Percentiles rank a stretch among this genome's conserved stretches.
phyloP scores from a whole-genome alignment of 208 protist species.

The Crithidia brevicula region DNA sequence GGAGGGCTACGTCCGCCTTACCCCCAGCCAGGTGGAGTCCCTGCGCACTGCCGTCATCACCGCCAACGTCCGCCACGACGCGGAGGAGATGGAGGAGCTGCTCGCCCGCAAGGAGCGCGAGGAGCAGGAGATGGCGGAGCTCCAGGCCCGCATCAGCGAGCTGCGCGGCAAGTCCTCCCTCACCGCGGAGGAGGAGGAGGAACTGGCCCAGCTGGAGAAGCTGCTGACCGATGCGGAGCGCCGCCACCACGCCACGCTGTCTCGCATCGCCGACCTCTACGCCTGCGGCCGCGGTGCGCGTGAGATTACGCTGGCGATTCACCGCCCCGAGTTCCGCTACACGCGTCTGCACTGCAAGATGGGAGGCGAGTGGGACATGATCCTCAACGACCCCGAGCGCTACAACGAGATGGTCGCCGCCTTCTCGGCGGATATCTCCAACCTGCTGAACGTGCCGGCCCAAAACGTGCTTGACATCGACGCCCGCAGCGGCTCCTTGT shows the following conservation, averaged over 20 bases:
- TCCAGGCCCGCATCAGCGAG: conserved; percentile 54
- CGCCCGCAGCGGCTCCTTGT: conserved; percentile 42
- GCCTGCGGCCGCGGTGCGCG: conserved; percentile 61
- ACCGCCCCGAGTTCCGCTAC: conserved; percentile 49
- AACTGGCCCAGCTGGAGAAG: conserved; percentile 70
- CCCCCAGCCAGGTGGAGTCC: conserved; percentile 32
- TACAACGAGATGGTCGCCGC: conserved; percentile 45
- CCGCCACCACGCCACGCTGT: conserved; percentile 56
- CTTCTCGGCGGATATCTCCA: conserved; percentile 49
- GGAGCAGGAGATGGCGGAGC: conserved; percentile 66
- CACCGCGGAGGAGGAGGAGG: conserved; percentile 74
- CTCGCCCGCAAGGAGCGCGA: conserved; percentile 49
- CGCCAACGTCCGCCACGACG: conserved; percentile 57
- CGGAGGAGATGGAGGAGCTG: conserved; percentile 68
- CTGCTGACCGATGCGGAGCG: conserved; percentile 52
- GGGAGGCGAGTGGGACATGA: conserved; percentile 61
- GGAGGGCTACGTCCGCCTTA: conserved; percentile 66
- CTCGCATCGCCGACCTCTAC: conserved; percentile 64
- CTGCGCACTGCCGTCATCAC: conserved; percentile 45
- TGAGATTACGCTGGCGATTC: conserved; percentile 52
- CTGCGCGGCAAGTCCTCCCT: conserved; percentile 48
- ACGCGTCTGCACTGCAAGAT: conserved; percentile 69
- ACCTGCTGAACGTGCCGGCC: conserved; percentile 45
- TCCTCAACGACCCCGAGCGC: conserved; percentile 52
- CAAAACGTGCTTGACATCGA: conserved; percentile 59